Base-by-base conservation (phyloP, 2,329 filamentous ascomycete genomes). In the Colletotrichum paranaense region DNA sequence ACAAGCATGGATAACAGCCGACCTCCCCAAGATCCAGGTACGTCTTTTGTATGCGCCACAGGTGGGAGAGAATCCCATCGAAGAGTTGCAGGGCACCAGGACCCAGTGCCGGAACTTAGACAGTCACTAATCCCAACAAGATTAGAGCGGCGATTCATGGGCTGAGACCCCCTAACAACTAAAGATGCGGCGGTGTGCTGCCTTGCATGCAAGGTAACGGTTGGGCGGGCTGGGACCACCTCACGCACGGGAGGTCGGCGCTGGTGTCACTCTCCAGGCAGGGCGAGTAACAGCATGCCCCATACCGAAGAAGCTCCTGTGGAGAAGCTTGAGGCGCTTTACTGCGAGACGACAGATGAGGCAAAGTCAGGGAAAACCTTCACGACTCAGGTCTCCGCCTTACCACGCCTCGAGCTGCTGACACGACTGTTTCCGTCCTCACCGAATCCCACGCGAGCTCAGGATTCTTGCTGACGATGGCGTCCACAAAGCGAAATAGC, bases 221-320 rank as follows among this genome's bases (percentile, higher is more conserved):
- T 49, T 70, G 60, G 55, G 59, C 64, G 52, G 57, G 62, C 62
- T 49, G 55, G 53, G 53, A 35, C 35, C 68, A 67, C 58, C 52
- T 53, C 46, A 60, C 66, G 60, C 59, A 60, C 70, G 70, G 70
- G 67, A 65, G 46, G 66, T 38, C 55, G 67, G 59, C 56, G 67
- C 70, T 62, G 68, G 70, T 73, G 67, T 65, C 46, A 73, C 70
- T 60, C 42, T 56, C 26, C 30, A 49, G 52, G 70, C 46, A 64
- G 35, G 35, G 56, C 60, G 66, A 60, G 70, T 46, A 46, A 65
- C 28, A 56, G 32, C 46, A 22, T 22, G 66, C 70, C 70, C 70
- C 70, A 26, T 73, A 30, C 46, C 57, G 32, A 65, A 56, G 60
- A 59, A 65, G 56, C 46, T 71, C 60, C 22, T 70, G 71, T 71